Evolutionary conservation across 2,329 filamentous ascomycete genomes (phyloP).

Genomic region (Cladosporium sp.): DNA sequence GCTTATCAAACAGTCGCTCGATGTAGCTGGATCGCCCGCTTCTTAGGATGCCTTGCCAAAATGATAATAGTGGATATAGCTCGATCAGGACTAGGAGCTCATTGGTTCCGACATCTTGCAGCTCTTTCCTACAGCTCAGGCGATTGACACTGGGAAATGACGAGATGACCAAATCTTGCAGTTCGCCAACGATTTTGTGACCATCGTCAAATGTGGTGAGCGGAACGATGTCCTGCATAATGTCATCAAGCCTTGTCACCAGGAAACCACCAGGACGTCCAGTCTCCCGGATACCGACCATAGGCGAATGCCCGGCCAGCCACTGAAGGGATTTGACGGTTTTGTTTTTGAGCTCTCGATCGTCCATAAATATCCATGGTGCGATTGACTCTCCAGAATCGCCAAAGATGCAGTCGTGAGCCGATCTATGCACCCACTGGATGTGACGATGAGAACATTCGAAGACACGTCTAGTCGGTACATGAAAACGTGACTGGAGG

Average conservation of each 20-base stretch:
- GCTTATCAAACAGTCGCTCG: neutral
- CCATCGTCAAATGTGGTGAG: neutral
- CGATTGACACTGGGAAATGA: neutral
- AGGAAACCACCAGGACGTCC: neutral
- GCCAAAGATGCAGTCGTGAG: constrained; percentile 1
- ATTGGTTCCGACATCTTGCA: neutral
- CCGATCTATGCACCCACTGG: constrained; percentile 8
- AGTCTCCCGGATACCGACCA: neutral
- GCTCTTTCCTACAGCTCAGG: neutral
- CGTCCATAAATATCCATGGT: neutral
- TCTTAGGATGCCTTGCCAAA: neutral
- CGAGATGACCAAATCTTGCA: neutral
- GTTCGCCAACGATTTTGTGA: neutral
- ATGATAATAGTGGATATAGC: neutral
- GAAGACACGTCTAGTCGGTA: neutral
- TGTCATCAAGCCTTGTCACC: neutral
- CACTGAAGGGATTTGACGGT: neutral
- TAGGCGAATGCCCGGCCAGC: neutral
- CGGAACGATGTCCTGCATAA: neutral
- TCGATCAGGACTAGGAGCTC: rapidly evolving
- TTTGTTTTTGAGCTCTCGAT: neutral
- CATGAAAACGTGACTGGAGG: neutral
- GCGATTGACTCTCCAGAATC: neutral
- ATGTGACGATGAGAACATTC: neutral
- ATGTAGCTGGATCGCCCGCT: neutral